Evolutionary conservation across 1,284 basidiomycete genomes (phyloP), one percentile per base, ranked within the genome.

Genomic region (Ustilago lituana): DNA sequence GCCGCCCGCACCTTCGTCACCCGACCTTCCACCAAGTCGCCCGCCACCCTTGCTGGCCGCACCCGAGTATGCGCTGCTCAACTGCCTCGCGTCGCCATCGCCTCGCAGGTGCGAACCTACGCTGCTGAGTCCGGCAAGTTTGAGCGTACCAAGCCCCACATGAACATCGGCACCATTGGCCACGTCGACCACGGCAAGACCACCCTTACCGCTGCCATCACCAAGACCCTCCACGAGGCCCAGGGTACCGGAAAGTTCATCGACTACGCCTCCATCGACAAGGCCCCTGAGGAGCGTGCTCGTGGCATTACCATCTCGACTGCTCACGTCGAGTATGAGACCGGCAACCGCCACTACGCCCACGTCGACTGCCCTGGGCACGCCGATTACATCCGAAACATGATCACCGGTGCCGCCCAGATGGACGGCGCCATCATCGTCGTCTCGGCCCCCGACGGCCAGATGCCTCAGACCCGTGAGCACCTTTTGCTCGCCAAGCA

Each of bases 401-500:
- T 98, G 95, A 98, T 98, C 82, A 98, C 96, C 66, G 95, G 95
- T 85, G 95, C 95, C 57, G 94, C 96, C 45, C 96, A 98, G 83
- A 97, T 99, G 91, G 95, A 97, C 66, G 84, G 84, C 44, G 84
- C 83, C 53, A 84, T 84, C 74, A 84, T 84, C 47, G 85, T 99
- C 76, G 96, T 99, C 35, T 97, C 96, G 51, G 96, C 96, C 20
- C 96, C 93, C 23, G 96, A 99, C 83, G 96, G 96, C 77, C 94
- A 98, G 85, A 99, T 99, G 96, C 96, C 96, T 55, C 96, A 98
- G 85, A 99, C 96, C 54, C 90, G 95, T 77, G 96, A 99, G 86
- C 96, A 99, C 85, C 85, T 99, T 74, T 89, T 98, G 46, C 89
- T 99, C 55, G 95, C 95, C 77, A 92, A 93, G 82, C 96, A 99